Evolutionary conservation across 805 yeast genomes (phyloP), one percentile per base, ranked within the genome.

Genomic region (Lipomyces anomalus): DNA sequence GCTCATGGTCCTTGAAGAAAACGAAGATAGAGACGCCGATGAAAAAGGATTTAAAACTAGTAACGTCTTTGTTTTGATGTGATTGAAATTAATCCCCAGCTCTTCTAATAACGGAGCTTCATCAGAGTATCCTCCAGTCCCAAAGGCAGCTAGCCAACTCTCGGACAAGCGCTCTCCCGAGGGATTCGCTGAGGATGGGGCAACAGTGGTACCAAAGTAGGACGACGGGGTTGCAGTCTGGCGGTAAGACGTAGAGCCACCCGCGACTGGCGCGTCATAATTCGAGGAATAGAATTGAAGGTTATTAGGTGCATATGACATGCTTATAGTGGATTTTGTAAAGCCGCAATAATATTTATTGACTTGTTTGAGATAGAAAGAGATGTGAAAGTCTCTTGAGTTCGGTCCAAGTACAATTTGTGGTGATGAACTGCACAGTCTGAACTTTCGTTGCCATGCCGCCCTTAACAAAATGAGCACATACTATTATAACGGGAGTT

Each of bases 61-160:
- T 59, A 78, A 65, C 0, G 97, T 92, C 70, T 86, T 92, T 29
- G 78, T 72, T 57, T 80, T 78, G 54, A 92, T 90, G 61, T 90
- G 97, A 34, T 73, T 74, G 59, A 92, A 92, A 64, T 92, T 89
- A 61, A 92, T 85, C 2, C 97, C 98, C 22, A 92, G 66, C 61
- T 92, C 98, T 62, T 92, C 95, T 42, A 92, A 69, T 38, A 92
- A 69, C 2, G 97, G 88, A 0, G 95, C 89, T 64, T 92, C 98
- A n/a, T 88, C 90, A 0, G 95, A 80, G 61, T 92, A 92, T 0
- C 98, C 98, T 0, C 83, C 72, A 0, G 96, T 84, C 1, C 96
- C 85, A 59, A 92, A 82, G 0, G 97, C 98, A 3, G 96, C 95
- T 4, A 94, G 64, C 38, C 88, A 61, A 1, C 98, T 98, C 0